Conservation (phyloP, 805 yeast genomes). For the Candida corydali region DNA sequence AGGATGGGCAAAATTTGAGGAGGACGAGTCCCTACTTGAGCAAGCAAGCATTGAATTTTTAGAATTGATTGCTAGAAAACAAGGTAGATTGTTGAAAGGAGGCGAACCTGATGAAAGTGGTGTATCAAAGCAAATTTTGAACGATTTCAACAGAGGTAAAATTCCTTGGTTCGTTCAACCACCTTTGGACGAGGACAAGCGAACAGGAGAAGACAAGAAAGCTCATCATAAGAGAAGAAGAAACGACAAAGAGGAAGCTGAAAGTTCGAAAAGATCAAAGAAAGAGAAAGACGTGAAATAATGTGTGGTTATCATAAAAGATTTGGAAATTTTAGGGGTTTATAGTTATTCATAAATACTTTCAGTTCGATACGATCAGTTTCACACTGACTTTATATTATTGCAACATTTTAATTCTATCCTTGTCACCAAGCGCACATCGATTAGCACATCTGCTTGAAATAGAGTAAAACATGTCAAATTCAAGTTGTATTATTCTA, state of each 20-base stretch:
- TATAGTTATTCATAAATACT: slow-evolving; percentile 4
- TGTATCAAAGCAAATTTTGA: slow-evolving; percentile 82
- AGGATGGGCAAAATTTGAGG: slow-evolving; percentile 67
- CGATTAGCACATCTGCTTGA: too few species aligned
- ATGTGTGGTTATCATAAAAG: too few species aligned
- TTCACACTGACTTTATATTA: too few species aligned
- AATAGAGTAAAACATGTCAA: too few species aligned
- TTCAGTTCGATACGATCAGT: too few species aligned
- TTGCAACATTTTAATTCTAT: too few species aligned
- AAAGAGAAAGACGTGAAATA: slow-evolving; percentile 13
- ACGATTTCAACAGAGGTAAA: slow-evolving; percentile 94
- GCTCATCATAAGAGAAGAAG: slow-evolving; percentile 51
- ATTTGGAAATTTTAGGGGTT: background rate
- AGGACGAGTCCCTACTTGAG: slow-evolving; percentile 43
- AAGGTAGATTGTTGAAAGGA: slow-evolving; percentile 89
- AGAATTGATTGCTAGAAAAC: slow-evolving; percentile 87
- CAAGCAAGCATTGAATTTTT: slow-evolving; percentile 62
- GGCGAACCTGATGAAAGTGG: slow-evolving; percentile 97
- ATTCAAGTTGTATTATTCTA: too few species aligned
- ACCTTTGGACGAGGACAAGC: slow-evolving; percentile 63
- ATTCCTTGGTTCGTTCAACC: slow-evolving; percentile 98
- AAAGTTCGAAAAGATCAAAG: slow-evolving; percentile 15
- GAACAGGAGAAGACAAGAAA: slow-evolving; percentile 55
- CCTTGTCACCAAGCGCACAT: too few species aligned
- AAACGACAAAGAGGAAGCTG: slow-evolving; percentile 42